A percentile compares a stretch with the other conserved stretches of the same genome.
phyloP scores from a whole-genome alignment of 2,329 filamentous ascomycete species.

The Shiraia bambusicola region DNA sequence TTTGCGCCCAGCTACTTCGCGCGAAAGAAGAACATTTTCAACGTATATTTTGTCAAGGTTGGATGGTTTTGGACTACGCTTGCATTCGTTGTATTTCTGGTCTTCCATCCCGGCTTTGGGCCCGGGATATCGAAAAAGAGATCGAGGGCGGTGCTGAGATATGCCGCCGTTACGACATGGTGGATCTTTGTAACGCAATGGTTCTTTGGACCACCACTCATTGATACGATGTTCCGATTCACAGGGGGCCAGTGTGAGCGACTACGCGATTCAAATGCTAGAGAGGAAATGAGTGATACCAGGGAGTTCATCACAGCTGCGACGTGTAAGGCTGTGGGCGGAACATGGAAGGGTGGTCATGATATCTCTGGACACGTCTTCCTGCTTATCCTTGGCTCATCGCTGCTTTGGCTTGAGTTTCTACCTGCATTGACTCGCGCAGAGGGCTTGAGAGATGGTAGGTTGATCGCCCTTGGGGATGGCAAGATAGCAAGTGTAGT shows the following conservation, averaged over 20 bases:
- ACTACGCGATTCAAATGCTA: conserved; percentile 51
- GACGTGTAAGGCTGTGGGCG: conserved; percentile 80
- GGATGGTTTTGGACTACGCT: conserved; percentile 90
- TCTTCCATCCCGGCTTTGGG: conserved; percentile 64
- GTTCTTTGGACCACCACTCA: conserved; percentile 89
- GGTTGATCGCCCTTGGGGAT: conserved; percentile 65
- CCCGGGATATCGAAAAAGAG: conserved; percentile 47
- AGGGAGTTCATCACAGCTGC: conserved; percentile 66
- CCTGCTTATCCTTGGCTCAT: conserved; percentile 79
- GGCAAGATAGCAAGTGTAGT: conserved; percentile 58
- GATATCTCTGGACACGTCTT: conserved; percentile 97
- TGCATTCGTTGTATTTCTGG: conserved; percentile 69
- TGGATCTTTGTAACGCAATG: conserved; percentile 94
- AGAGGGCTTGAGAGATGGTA: conserved; percentile 59
- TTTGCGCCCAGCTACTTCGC: conserved; percentile 84
- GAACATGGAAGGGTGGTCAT: conserved; percentile 87
- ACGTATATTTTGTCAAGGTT: conserved; percentile 88
- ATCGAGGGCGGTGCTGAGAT: conserved; percentile 67
- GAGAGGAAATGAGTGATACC: conserved; percentile 49
- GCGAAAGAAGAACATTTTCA: conserved; percentile 89
- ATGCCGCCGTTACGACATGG: conserved; percentile 68
- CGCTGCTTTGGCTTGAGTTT: conserved; percentile 80
- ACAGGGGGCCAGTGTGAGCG: conserved; percentile 82
- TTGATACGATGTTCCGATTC: conserved; percentile 85
- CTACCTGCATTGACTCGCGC: conserved; percentile 59